These are phyloP conservation scores for Lasiodiplodia citricola DNA, from an alignment of 2,329 filamentous ascomycete genomes.

Conservation along the genomic window DNA sequence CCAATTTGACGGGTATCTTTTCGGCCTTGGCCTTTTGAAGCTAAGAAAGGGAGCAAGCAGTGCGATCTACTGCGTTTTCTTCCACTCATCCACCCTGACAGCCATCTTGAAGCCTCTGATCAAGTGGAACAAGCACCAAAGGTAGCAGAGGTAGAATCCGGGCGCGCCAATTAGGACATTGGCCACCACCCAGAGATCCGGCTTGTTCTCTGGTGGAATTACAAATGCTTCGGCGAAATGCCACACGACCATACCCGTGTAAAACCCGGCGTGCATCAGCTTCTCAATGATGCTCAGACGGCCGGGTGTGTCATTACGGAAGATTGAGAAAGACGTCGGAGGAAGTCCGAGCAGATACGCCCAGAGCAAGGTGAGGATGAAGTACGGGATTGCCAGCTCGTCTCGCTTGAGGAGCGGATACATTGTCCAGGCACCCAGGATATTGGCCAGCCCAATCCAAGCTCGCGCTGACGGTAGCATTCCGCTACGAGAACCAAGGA, in stretches of 20 bases:
- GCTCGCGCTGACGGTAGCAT: slow-evolving; percentile 76
- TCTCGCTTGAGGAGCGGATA: slow-evolving; percentile 89
- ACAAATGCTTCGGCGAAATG: slow-evolving; percentile 76
- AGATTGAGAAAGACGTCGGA: slow-evolving; percentile 73
- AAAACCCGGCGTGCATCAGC: slow-evolving; percentile 76
- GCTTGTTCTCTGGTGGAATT: slow-evolving; percentile 73
- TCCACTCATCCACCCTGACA: slow-evolving; percentile 40
- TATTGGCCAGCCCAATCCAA: slow-evolving; percentile 96
- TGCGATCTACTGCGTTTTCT: slow-evolving; percentile 45
- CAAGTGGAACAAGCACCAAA: slow-evolving; percentile 84
- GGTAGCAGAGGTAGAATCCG: slow-evolving; percentile 84
- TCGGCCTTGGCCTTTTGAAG: not conserved
- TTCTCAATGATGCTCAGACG: slow-evolving; percentile 65
- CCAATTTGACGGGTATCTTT: slow-evolving; percentile 1
- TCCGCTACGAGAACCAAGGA: slow-evolving; percentile 79
- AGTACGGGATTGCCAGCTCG: slow-evolving; percentile 82
- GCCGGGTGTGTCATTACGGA: slow-evolving; percentile 55
- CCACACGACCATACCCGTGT: slow-evolving; percentile 78
- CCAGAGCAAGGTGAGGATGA: slow-evolving; percentile 85
- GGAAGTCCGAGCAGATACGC: slow-evolving; percentile 88
- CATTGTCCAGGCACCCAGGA: slow-evolving; percentile 89
- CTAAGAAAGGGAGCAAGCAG: not conserved
- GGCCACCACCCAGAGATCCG: slow-evolving; percentile 91
- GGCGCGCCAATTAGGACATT: slow-evolving; percentile 87
- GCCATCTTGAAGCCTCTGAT: slow-evolving; percentile 29